Evolutionary conservation across 371 early-diverging fungal genomes (phyloP), one percentile per base, ranked within the genome.

Genomic region (Nosema bombycis): DNA sequence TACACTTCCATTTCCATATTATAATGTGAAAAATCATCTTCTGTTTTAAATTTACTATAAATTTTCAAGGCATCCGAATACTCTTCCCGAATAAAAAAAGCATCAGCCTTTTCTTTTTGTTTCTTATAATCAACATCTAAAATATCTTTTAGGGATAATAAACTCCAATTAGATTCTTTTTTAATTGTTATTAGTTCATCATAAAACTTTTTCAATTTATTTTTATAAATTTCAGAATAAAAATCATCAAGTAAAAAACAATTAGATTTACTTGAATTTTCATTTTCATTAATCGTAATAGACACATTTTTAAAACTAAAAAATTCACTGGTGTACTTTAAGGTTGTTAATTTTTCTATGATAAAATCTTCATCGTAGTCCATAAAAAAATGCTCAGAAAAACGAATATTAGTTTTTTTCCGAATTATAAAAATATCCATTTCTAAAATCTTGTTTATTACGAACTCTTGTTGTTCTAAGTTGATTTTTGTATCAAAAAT

Each of bases 1-100:
- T 76, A 76, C 26, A 76, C 10, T 30, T 66, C 46, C 77, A 76
- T 76, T 76, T 76, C 69, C 28, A 69, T 70, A 29, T 67, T 67
- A 62, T 76, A 76, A 34, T 46, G 36, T 30, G 69, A 66, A 70
- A 76, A 76, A 37, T 76, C 77, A 29, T 58, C 63, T 10, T 6
- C 26, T 21, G 23, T 30, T 1, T 29, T 55, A 62, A 69, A 76
- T 38, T 62, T 70, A 18, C 37, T 61, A 33, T 76, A 76, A 12
- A 76, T 36, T 54, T 70, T 76, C 23, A 62, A 76, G 18, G 77
- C 77, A 23, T 76, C 70, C n/a, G 55, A 36, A 69, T 76, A 76
- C 46, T 70, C 70, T 60, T 61, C 28, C 18, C 23, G 12, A 23
- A 76, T n/a, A 70, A 76, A 76, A 58, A 61, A 33, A 3, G 60